Base-by-base conservation (phyloP, 1,284 basidiomycete species). In the Rhodotorula sp. region DNA sequence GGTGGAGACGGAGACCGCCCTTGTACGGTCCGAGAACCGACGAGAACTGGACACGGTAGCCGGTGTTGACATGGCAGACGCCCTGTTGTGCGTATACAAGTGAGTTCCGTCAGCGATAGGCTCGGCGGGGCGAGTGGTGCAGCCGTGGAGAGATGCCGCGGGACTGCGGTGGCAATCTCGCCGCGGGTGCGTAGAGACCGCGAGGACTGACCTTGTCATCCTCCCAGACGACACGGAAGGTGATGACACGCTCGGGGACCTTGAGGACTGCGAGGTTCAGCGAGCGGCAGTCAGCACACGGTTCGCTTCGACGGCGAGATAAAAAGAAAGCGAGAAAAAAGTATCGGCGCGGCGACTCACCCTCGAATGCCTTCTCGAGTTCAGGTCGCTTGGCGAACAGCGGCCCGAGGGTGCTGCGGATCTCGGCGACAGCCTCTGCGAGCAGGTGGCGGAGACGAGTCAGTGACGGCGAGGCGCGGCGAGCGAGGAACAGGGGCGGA, bases 21-120 rank as follows among this genome's bases (percentile, higher is more conserved):
- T 91, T 91, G 86, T 91, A 91, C 54, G 89, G 89, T 68, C 89
- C 90, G 64, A 91, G 85, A 26, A 88, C 88, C 55, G 89, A 90
- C 85, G 91, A 91, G 85, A 89, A 91, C 86, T 88, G 75, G 55
- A 91, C 89, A 78, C 89, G 86, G 84, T 86, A 91, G 54, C 88
- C 89, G 70, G 86, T 83, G 84, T 91, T 90, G 77, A 91, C 89
- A 76, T 89, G 88, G 60, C 87, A 81, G 53, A 83, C 78, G 61
- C 87, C 87, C 72, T 87, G 57, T 26, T n/a, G 7, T 29, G 26
- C 24, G 30, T 1, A 26, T n/a, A 10, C n/a, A 55, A 29, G 56
- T 37, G 26, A n/a, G 17, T 4, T 17, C 14, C 1, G 53, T 61
- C n/a, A 51, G n/a, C 26, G 22, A 26, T 18, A n/a, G n/a, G 1